Percentiles rank a stretch among this genome's conserved stretches.
These are phyloP conservation scores for Pyrenochaeta sp. DNA, from an alignment of 2,329 filamentous ascomycete species.

Conservation along the genomic window DNA sequence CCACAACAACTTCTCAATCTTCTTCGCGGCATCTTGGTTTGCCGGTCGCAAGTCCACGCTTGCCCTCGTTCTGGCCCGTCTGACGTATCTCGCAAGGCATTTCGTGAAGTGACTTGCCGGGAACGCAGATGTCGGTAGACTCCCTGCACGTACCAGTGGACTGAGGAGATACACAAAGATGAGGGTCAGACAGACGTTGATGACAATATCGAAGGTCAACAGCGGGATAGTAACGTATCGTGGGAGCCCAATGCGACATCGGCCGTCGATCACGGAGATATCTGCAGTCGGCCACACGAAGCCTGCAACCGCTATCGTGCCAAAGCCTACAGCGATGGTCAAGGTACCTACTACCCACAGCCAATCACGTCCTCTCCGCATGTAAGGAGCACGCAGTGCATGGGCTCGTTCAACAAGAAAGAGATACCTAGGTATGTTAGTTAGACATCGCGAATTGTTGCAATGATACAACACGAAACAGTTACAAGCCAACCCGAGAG, in stretches of 20 bases:
- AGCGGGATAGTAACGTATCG: slow-evolving; percentile 45
- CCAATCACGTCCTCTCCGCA: slow-evolving; percentile 39
- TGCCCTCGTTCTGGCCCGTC: slow-evolving; percentile 1
- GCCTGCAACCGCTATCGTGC: slow-evolving; percentile 32
- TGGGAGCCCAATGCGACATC: slow-evolving; percentile 51
- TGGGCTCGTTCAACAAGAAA: slow-evolving; percentile 54
- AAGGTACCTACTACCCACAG: slow-evolving; percentile 45
- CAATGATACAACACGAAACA: no score
- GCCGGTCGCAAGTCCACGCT: slow-evolving; percentile 15
- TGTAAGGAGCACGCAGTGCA: slow-evolving; percentile 44
- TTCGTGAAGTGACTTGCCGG: slow-evolving; percentile 20
- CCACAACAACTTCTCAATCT: slow-evolving; percentile 36
- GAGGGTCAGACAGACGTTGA: slow-evolving; percentile 50
- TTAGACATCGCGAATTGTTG: no score
- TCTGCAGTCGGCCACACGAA: slow-evolving; percentile 43
- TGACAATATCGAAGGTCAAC: slow-evolving; percentile 47
- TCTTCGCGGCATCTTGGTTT: slow-evolving; percentile 25
- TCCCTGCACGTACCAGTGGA: slow-evolving; percentile 34
- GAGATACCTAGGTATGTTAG: slow-evolving; percentile 39
- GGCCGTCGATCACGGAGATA: slow-evolving; percentile 37
- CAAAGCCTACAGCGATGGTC: slow-evolving; percentile 36
- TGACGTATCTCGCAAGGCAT: slow-evolving; percentile 20
- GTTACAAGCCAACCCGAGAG: not conserved
- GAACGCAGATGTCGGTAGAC: slow-evolving; percentile 4
- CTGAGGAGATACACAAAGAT: slow-evolving; percentile 49